Conservation (phyloP, 495 filamentous ascomycete species). For the Bathelium albidoporum region DNA sequence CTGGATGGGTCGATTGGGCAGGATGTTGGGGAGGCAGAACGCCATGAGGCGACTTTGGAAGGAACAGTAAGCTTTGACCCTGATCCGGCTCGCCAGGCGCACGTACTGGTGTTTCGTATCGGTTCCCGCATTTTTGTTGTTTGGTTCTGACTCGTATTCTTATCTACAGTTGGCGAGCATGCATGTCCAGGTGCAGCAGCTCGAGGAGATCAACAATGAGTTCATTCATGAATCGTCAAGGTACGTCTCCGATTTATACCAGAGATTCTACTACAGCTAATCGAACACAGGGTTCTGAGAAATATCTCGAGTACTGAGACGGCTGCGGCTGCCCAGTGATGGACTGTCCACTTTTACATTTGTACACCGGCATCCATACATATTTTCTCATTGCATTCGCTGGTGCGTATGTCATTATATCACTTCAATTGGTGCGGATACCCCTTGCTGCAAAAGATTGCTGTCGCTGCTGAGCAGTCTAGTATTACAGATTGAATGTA, state of each 20-base stretch:
- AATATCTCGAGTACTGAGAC: background rate
- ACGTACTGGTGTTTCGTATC: background rate
- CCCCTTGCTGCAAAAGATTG: conserved; percentile 2
- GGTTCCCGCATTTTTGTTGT: background rate
- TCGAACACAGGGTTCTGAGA: background rate
- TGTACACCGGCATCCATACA: background rate
- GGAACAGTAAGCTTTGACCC: background rate
- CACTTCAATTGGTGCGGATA: background rate
- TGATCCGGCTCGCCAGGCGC: background rate
- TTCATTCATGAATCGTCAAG: background rate
- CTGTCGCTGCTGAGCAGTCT: background rate
- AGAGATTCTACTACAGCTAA: background rate
- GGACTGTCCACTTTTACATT: background rate
- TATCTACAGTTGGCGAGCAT: conserved; percentile 1
- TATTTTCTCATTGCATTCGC: background rate
- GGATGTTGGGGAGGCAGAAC: background rate
- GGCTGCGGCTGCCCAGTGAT: background rate
- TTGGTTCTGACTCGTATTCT: background rate
- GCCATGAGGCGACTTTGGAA: background rate
- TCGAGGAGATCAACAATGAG: conserved; percentile 1
- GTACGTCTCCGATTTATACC: background rate
- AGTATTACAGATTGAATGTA: background rate
- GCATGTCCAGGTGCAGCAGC: conserved; percentile 4
- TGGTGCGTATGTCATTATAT: background rate
- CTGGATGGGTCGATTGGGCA: background rate